These are phyloP conservation scores for Grammothele lineata DNA, from an alignment of 768 basidiomycete genomes.

Conservation along the genomic window DNA sequence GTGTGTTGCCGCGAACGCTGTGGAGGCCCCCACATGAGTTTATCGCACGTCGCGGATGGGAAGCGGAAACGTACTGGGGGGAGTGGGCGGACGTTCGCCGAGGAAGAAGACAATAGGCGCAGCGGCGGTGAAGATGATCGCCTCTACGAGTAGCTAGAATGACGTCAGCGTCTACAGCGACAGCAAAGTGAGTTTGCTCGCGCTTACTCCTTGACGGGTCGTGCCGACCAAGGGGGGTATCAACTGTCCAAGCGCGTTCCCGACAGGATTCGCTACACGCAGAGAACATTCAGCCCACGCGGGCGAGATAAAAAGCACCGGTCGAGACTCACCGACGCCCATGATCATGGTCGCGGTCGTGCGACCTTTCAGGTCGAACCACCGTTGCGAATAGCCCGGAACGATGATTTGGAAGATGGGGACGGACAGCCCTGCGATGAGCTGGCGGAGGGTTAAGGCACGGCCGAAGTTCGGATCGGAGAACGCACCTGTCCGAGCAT, in stretches of 20 bases:
- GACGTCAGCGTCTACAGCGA: background rate
- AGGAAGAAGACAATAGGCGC: conserved; percentile 60
- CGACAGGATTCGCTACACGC: conserved; percentile 62
- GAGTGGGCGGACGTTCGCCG: conserved; percentile 58
- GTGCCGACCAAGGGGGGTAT: conserved; percentile 57
- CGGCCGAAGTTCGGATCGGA: background rate
- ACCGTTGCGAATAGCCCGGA: conserved; percentile 76
- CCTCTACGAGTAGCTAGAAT: conserved; percentile 64
- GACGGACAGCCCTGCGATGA: conserved; percentile 61
- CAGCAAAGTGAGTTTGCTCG: background rate
- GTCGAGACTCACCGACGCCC: conserved; percentile 41
- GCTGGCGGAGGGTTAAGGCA: conserved; percentile 29
- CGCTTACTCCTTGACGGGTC: conserved; percentile 52
- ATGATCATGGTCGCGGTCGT: conserved; percentile 74
- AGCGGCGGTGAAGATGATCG: conserved; percentile 62
- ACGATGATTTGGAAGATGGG: conserved; percentile 75
- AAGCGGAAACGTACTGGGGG: conserved; percentile 56
- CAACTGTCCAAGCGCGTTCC: conserved; percentile 69
- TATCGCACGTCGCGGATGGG: too few species aligned
- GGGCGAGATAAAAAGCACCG: background rate
- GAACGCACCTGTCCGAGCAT: conserved; percentile 62
- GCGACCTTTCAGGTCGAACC: conserved; percentile 74
- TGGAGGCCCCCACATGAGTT: too few species aligned
- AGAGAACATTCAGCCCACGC: background rate
- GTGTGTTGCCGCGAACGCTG: conserved; percentile 68